Conservation (phyloP, 371 early-diverging fungal species). For the Actinomortierella wolfii region DNA sequence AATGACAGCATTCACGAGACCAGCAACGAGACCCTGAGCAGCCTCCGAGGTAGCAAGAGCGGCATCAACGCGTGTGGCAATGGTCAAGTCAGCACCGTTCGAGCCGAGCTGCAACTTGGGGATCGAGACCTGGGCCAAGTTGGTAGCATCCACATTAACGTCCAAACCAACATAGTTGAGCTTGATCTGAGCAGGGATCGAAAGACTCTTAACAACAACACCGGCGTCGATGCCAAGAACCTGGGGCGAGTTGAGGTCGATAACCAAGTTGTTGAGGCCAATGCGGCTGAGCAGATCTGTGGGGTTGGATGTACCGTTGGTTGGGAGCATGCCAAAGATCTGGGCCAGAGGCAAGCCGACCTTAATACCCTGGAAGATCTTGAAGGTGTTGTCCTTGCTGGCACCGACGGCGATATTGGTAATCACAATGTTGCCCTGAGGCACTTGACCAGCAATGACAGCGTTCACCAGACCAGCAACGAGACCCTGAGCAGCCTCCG, state of each 20-base stretch:
- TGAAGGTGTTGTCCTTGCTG: conserved; percentile 18
- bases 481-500: conserved; percentile 15
- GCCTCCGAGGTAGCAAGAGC: neutral
- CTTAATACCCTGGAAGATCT: conserved; percentile 24
- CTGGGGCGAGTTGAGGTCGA: conserved; percentile 9
- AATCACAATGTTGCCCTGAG: conserved; percentile 23
- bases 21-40: neutral
- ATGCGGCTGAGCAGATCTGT: conserved; percentile 12
- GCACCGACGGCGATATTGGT: conserved; percentile 30
- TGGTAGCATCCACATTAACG: neutral
- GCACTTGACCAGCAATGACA: conserved; percentile 19
- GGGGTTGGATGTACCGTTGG: conserved; percentile 17
- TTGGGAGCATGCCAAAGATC: conserved; percentile 10
- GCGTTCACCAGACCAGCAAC: conserved; percentile 21
- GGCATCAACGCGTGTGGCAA: conserved; percentile 6
- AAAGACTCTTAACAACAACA: conserved; percentile 6
- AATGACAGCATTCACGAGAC: conserved; percentile 20
- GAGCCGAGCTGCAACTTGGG: conserved; percentile 3
- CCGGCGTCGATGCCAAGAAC: conserved; percentile 6
- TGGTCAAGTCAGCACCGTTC: conserved; percentile 4
- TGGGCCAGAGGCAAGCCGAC: neutral
- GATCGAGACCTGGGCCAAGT: conserved; percentile 5
- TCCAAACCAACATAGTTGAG: conserved; percentile 10
- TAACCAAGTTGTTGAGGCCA: conserved; percentile 2
- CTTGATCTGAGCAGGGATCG: conserved; percentile 13